Conservation (phyloP, 2,329 filamentous ascomycete species). For the Drechmeria coniospora region DNA sequence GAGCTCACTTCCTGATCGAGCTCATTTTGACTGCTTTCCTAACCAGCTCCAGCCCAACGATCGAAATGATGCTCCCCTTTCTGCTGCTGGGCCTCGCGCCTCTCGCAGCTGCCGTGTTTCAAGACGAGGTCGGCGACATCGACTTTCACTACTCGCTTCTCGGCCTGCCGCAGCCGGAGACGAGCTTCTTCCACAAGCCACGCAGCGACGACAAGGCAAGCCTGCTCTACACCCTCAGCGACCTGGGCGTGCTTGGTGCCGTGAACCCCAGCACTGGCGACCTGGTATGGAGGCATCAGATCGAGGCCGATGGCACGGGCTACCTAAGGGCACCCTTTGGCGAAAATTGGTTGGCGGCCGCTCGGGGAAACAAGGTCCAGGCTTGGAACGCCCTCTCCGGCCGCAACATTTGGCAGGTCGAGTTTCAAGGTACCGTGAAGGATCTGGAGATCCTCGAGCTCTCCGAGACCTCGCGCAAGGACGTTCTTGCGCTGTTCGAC, state of each 20-base stretch:
- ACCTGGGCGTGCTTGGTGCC: slow-evolving; percentile 69
- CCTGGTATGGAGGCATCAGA: slow-evolving; percentile 71
- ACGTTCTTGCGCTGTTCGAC: slow-evolving; percentile 55
- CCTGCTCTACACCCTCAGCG: slow-evolving; percentile 79
- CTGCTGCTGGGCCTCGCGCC: slow-evolving; percentile 24
- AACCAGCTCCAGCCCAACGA: slow-evolving; percentile 1
- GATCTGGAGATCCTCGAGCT: slow-evolving; percentile 68
- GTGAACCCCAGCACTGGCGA: slow-evolving; percentile 77
- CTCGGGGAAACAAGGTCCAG: slow-evolving; percentile 52
- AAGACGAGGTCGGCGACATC: slow-evolving; percentile 78
- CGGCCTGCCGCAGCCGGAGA: slow-evolving; percentile 64
- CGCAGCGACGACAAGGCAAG: slow-evolving; percentile 69
- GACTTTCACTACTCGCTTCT: slow-evolving; percentile 89
- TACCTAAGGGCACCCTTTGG: slow-evolving; percentile 60
- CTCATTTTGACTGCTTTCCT: no score
- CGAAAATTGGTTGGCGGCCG: slow-evolving; percentile 63
- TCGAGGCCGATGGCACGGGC: slow-evolving; percentile 38
- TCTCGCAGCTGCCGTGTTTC: slow-evolving; percentile 52
- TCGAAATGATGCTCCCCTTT: slow-evolving; percentile 18
- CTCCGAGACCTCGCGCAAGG: slow-evolving; percentile 47
- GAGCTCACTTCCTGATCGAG: no score
- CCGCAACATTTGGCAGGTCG: slow-evolving; percentile 57
- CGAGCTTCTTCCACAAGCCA: slow-evolving; percentile 91
- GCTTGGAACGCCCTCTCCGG: slow-evolving; percentile 78
- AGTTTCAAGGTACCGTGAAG: slow-evolving; percentile 41